Conservation (phyloP, 441 rosid genomes). For the Hura crepitans region DNA sequence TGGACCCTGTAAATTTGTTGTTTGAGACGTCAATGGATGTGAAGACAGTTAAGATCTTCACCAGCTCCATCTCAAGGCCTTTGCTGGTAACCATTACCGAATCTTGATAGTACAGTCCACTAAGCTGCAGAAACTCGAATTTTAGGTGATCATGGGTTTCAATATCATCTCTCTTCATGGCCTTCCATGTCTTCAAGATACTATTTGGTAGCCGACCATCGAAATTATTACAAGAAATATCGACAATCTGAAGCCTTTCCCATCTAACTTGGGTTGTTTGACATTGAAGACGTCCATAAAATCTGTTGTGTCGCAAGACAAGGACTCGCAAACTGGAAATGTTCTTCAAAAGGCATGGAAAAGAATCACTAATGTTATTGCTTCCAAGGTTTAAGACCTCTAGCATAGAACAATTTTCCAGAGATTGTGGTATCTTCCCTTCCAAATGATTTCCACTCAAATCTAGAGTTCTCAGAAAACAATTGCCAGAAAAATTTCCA, state of each 20-base stretch:
- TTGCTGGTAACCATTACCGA: constrained; percentile 42
- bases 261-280: constrained; percentile 20
- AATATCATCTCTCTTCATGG: constrained; percentile 11
- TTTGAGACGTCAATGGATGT: constrained; percentile 27
- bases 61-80: constrained; percentile 40
- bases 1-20: not conserved
- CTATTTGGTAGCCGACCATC: not conserved
- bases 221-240: constrained; percentile 46
- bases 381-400: constrained; percentile 47
- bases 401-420: constrained; percentile 36
- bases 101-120: constrained; percentile 31
- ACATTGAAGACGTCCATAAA: constrained; percentile 39
- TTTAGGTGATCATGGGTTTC: not conserved
- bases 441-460: constrained; percentile 32
- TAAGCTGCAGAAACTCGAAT: not conserved
- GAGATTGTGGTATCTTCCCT: constrained; percentile 49
- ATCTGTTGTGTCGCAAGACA: constrained; percentile 43
- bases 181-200: constrained; percentile 22
- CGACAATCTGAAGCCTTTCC: constrained; percentile 58
- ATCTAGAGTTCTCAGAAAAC: constrained; percentile 37
- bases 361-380: constrained; percentile 40
- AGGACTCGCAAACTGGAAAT: constrained; percentile 41
- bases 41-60: constrained; percentile 43
- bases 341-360: constrained; percentile 49
- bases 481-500: constrained; percentile 14